Evolutionary conservation across 345 rosid genomes (phyloP), one percentile per base, ranked within the genome.

Genomic region (Ricinus communis): DNA sequence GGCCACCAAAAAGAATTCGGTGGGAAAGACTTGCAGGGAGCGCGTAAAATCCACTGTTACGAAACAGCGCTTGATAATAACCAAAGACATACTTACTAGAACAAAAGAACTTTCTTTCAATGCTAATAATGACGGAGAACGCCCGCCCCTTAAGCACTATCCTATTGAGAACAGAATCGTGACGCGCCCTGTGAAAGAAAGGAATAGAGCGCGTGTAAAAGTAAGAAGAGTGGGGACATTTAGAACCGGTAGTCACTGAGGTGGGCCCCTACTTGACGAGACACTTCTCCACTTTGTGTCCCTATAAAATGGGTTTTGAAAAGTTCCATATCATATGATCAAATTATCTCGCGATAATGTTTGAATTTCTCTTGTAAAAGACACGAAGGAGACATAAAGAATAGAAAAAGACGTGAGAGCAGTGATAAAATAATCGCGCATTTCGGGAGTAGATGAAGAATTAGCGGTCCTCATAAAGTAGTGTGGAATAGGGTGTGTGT

Each of bases 181-280:
- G 58, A 66, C 70, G 46, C 58, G 70, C 19, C 25, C 8, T 9
- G 1, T 47, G 1, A 3, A 43, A 38, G 18, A 27, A 57, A 22
- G 33, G 2, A 18, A 41, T 43, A 1, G 8, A 12, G 12, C 47
- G 47, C 47, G 47, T 8, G 14, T 43, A 3, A 43, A 43, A 43
- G 8, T 43, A 43, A 43, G 14, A 4, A 9, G 47, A 9, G 59
- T n/a, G n/a, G n/a, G 62, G 79, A 65, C 69, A 50, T 58, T 45
- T 50, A 45, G 33, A 56, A 70, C n/a, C 8, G 33, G 18, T 5
- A 6, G 4, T 2, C 0, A 4, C 38, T n/a, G 3, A 16, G 19
- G 47, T 18, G 59, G 58, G 53, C 28, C 71, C 66, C 47, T 10
- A 38, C 71, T 6, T 27, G 71, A 58, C 43, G 28, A 66, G 71